Base-by-base conservation (phyloP, 768 basidiomycete species). In the Lactarius evosmus region DNA sequence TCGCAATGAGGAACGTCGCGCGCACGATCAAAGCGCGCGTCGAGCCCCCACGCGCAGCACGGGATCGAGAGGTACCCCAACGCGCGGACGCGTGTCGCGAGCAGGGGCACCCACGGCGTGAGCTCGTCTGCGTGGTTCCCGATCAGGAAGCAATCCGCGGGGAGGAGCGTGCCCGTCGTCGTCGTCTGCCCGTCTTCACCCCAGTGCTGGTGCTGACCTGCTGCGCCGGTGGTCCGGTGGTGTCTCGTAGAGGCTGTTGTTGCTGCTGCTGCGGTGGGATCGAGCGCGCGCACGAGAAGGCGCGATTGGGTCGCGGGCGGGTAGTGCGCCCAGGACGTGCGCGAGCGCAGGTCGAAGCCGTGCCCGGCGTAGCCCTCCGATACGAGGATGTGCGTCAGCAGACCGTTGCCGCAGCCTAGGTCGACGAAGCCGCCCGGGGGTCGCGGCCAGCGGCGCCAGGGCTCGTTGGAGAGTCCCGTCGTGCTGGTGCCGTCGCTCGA, bases 51-150 rank as follows among this genome's bases (percentile, higher is more conserved):
- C n/a, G 89, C 77, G 74, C 95, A 98, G 72, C 96, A 98, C 0
- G 96, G 96, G 60, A 98, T 93, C 6, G 83, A 88, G 50, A 93
- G 74, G 69, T 90, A 91, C 5, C 89, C 91, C 0, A 85, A 82
- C 0, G 86, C 83, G 4, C 72, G 69, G 36, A 80, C 75, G 16
- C 87, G 67, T 0, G 88, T 85, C 0, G 94, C 83, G 6, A 97
- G 76, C 1, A 97, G 81, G 0, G 96, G 93, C 0, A 94, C 74
- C 95, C 95, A 98, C 0, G 96, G 96, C 27, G 95, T 95, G 19
- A 98, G 79, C 69, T 98, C 96, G 76, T 98, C 96, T 0, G 95
- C 90, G 74, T 98, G 96, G 76, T 98, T 98, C 9, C 91, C 94
- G 56, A 98, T 89, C 62, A 98, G 75, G 75, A 97, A 98, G 3